These are phyloP conservation scores for Pichia kluyveri DNA, from an alignment of 805 yeast genomes.

Conservation along the genomic window DNA sequence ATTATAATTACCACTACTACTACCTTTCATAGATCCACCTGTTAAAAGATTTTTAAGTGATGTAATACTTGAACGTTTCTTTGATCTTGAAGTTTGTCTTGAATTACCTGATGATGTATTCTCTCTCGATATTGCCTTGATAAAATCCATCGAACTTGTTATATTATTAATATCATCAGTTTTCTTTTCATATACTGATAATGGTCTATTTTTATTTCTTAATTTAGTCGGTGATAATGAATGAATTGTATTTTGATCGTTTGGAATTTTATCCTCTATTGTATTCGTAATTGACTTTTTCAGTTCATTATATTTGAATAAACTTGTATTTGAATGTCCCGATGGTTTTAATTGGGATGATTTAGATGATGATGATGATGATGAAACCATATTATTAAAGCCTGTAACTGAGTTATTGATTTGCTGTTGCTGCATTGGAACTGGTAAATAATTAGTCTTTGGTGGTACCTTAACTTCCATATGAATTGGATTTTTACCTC, in stretches of 20 bases:
- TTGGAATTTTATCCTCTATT: not conserved
- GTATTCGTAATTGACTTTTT: conserved; percentile 2
- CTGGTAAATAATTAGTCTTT: not conserved
- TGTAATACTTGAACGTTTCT: conserved; percentile 27
- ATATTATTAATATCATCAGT: conserved; percentile 19
- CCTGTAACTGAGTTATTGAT: not conserved
- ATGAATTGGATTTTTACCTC: conserved; percentile 22
- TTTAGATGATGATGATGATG: not conserved
- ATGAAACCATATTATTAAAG: not conserved
- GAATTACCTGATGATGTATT: conserved; percentile 15
- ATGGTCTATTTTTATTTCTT: conserved; percentile 4
- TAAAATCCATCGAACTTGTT: conserved; percentile 31
- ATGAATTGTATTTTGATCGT: not conserved
- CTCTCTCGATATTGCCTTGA: conserved; percentile 28
- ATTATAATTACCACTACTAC: conserved; percentile 5
- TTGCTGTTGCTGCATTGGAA: not conserved
- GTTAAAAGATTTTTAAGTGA: conserved; percentile 27
- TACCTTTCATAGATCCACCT: conserved; percentile 22
- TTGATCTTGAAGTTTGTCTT: conserved; percentile 13
- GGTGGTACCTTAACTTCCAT: not conserved
- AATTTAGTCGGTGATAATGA: not conserved
- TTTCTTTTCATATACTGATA: conserved; percentile 6
- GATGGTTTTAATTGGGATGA: not conserved
- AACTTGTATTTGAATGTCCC: not conserved
- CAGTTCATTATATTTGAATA: conserved; percentile 2